Evolutionary conservation across 495 filamentous ascomycete species (phyloP).

Genomic region (Lasiosphaeria ovina): DNA sequence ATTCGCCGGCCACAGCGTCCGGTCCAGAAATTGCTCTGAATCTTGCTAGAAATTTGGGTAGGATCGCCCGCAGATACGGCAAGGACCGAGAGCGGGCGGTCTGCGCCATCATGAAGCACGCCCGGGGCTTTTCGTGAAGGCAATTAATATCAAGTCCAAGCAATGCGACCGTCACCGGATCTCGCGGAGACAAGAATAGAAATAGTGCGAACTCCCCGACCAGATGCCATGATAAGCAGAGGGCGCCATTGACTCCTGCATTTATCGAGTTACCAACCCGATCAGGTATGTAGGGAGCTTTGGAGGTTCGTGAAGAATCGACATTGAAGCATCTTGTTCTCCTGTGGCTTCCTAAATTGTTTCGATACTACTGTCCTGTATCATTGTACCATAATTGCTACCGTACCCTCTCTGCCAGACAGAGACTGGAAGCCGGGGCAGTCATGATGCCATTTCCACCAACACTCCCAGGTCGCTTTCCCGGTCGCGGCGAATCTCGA

Average conservation of each 20-base stretch:
- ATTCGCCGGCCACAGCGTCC: too few relatives aligned
- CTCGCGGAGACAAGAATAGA: constrained; percentile 16
- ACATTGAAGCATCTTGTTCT: too few relatives aligned
- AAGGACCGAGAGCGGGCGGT: constrained; percentile 7
- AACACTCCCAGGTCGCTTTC: constrained; percentile 26
- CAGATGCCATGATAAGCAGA: neutral
- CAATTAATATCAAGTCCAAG: constrained; percentile 8
- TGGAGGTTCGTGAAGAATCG: too few relatives aligned
- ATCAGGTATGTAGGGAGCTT: too few relatives aligned
- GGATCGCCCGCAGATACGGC: neutral
- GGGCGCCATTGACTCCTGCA: neutral
- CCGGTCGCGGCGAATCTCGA: constrained; percentile 26
- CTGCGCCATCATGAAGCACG: constrained; percentile 1
- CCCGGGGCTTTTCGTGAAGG: neutral
- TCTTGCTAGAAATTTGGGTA: neutral
- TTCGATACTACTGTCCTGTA: too few relatives aligned
- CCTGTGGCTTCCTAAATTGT: too few relatives aligned
- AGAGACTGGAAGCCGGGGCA: too few relatives aligned
- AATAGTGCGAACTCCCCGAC: neutral
- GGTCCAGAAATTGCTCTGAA: too few relatives aligned
- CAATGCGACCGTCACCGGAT: constrained; percentile 11
- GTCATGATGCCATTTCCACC: constrained; percentile 23
- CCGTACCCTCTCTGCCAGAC: too few relatives aligned
- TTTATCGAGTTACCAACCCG: too few relatives aligned
- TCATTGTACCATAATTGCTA: too few relatives aligned